Evolutionary conservation across 768 basidiomycete genomes (phyloP), one percentile per base, ranked within the genome.

Genomic region (Tremella mesenterica): DNA sequence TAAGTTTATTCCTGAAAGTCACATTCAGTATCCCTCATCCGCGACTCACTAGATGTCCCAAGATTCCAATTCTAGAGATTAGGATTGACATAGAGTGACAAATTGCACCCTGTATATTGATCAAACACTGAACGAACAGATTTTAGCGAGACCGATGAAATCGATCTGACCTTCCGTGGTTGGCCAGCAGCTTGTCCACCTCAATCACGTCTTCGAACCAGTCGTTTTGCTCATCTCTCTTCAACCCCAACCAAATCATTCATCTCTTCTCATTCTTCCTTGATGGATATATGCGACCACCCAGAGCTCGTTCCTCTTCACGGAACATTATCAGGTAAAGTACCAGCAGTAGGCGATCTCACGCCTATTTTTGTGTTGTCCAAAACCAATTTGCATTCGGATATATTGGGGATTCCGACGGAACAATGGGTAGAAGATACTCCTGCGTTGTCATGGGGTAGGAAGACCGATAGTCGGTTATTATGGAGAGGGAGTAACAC

Each of bases 251-350:
- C 39, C 10, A 63, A 67, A 21, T 67, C 61, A 25, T 74, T 75
- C 63, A 70, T 76, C 46, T 56, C 65, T 41, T 59, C 69, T 48
- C 70, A 74, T 56, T 6, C 21, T 2, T 48, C 44, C 4, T 51
- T 67, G 12, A 72, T 73, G 67, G 71, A 76, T 56, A 56, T 75
- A 20, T 76, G 75, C 62, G 49, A 64, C 10, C 69, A 75, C 48
- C 75, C 75, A 16, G 67, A 73, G 43, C 58, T 59, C 36, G 61
- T 73, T 52, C 58, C 57, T n/a, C 48, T 71, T 23, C 75, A 75
- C 61, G 75, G 75, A 9, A 64, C 72, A 48, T 70, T 73, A 13
- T 52, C 64, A 6, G 63, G 59, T 9, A 50, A 57, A 31, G 28
- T 53, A 4, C 66, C 65, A 4, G 51, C 53, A 20, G 60, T 59